Conservation (phyloP, 176 grass and related monocot species). For the Aegilops longissima region DNA sequence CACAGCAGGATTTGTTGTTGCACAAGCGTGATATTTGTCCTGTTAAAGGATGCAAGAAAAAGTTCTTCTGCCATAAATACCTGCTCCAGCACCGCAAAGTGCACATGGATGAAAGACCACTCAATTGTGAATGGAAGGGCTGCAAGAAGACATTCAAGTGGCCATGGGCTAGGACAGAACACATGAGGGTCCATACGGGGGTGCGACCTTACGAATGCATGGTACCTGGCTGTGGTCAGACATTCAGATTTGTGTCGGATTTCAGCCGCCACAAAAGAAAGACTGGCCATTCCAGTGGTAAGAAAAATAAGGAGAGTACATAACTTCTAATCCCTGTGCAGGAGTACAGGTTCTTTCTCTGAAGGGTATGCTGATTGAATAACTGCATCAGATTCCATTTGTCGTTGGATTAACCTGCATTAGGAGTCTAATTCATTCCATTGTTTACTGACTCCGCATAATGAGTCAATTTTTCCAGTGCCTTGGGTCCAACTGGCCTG, state of each 20-base stretch:
- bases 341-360: conserved; percentile 46
- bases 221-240: conserved; percentile 82
- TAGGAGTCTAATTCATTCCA: conserved; percentile 64
- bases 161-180: conserved; percentile 96
- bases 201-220: conserved; percentile 83
- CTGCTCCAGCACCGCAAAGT: conserved; percentile 96
- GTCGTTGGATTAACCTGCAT: conserved; percentile 35
- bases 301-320: conserved; percentile 67
- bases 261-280: conserved; percentile 99
- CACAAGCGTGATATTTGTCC: conserved; percentile 96
- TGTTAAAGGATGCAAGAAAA: conserved; percentile 87
- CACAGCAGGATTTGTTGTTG: conserved; percentile 70
- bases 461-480: conserved; percentile 20
- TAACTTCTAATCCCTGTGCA: conserved; percentile 48
- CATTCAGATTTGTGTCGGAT: conserved; percentile 95
- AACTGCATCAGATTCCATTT: conserved; percentile 49
- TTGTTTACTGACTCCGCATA: conserved; percentile 38
- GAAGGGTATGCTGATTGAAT: conserved; percentile 50
- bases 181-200: conserved; percentile 93
- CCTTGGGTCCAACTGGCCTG: conserved; percentile 46
- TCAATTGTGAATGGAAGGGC: conserved; percentile 71
- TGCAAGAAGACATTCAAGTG: conserved; percentile 98
- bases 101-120: conserved; percentile 90
- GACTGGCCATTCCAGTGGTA: conserved; percentile 78
- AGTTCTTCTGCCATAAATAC: conserved; percentile 98